Base-by-base conservation (phyloP, 345 rosid genomes). In the Pistacia atlantica region DNA sequence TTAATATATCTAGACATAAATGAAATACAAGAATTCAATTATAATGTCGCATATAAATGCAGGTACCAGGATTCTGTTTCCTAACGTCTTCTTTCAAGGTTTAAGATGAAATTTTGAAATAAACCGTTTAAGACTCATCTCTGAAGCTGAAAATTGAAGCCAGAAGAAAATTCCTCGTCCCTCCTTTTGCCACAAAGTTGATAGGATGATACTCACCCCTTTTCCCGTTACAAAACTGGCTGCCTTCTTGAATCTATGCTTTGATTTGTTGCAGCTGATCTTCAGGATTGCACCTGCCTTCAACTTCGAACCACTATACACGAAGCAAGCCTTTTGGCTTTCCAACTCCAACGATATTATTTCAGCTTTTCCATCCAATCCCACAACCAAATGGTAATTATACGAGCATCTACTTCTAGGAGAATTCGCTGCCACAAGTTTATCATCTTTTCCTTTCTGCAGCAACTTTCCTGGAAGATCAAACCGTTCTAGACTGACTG, bases 121-220 rank as follows among this genome's bases (percentile, higher is more conserved):
- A 85, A 71, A 80, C 82, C n/a, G 88, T 77, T 35, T 84, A 86
- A 3, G 80, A 66, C 62, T 89, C 92, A 70, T 89, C 90, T 42
- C 85, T 83, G 49, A 80, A 78, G 72, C 87, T 86, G 31, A 74
- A 11, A 62, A 89, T 74, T 49, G 92, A 90, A 11, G 69, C 67
- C 56, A 89, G 80, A 51, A 89, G 59, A 72, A 80, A 89, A 72
- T 81, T 82, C 75, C 81, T 71, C 0, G n/a, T 76, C 25, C 12
- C 65, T 46, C 87, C 90, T 67, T 77, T 69, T 8, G 87, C 90
- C 22, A 79, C 81, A 58, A 89, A 89, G 81, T 85, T 89, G 64
- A 85, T 71, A 18, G 84, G 87, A 82, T 86, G 83, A 74, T 85
- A 89, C 3, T 66, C 1, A 80, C 28, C 42, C 84, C 88, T 16